Conservation (phyloP, 2,329 filamentous ascomycete species). For the Phyllosticta citriasiana region DNA sequence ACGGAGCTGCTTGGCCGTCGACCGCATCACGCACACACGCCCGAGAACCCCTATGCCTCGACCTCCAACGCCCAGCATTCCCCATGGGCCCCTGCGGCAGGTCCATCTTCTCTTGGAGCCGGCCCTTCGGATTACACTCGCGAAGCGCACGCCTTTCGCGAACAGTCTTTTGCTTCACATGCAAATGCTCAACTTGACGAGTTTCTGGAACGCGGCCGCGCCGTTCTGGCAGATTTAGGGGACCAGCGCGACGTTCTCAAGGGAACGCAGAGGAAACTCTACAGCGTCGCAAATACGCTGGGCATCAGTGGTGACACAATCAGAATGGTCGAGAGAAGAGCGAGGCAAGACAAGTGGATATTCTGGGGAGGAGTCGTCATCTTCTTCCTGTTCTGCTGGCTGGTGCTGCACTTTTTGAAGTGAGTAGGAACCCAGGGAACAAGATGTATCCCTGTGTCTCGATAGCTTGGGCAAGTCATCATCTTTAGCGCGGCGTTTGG, state of each 20-base stretch:
- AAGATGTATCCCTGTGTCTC: not conserved
- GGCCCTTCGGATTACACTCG: constrained; percentile 50
- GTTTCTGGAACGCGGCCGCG: constrained; percentile 82
- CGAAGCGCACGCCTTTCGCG: constrained; percentile 74
- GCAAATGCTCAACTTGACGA: constrained; percentile 85
- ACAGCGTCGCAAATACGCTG: constrained; percentile 86
- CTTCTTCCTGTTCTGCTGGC: constrained; percentile 87
- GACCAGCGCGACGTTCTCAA: constrained; percentile 92
- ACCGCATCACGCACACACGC: constrained; percentile 66
- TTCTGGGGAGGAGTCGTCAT: constrained; percentile 79
- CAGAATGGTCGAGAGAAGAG: constrained; percentile 85
- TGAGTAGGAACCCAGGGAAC: constrained; percentile 23
- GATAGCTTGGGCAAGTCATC: not conserved
- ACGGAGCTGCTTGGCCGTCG: constrained; percentile 77
- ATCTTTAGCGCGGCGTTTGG: constrained; percentile 6
- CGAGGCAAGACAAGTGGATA: constrained; percentile 96
- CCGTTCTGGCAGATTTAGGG: constrained; percentile 78
- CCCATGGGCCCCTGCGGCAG: constrained; percentile 24
- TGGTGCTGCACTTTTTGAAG: constrained; percentile 75
- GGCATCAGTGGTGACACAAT: constrained; percentile 94
- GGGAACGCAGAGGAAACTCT: constrained; percentile 81
- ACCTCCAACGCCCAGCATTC: constrained; percentile 42
- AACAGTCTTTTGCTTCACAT: constrained; percentile 76
- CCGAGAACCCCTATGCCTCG: constrained; percentile 81
- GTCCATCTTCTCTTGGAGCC: constrained; percentile 30